Evolutionary conservation across 2,329 filamentous ascomycete genomes (phyloP).

Genomic region (Cladobotryum mycophilum): DNA sequence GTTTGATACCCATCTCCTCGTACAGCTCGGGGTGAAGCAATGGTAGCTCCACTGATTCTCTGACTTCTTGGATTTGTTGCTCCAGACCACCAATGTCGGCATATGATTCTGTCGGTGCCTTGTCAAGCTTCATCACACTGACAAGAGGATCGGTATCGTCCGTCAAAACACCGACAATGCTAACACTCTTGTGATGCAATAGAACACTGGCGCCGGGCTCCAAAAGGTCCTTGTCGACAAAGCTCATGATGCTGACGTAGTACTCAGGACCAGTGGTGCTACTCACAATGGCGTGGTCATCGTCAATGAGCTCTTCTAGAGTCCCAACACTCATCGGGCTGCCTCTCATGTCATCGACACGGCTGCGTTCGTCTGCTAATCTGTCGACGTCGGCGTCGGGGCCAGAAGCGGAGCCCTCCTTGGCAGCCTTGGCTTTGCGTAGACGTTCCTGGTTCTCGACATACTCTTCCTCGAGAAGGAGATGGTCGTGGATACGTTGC

Average conservation of each 20-base stretch:
- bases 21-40: constrained; percentile 94
- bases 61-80: constrained; percentile 91
- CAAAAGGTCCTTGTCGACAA: constrained; percentile 96
- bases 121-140: constrained; percentile 98
- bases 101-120: constrained; percentile 96
- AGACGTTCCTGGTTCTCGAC: constrained; percentile 98
- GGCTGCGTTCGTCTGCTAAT: constrained; percentile 87
- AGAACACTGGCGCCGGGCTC: constrained; percentile 94
- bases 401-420: constrained; percentile 62
- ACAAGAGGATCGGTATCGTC: constrained; percentile 94
- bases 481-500: constrained; percentile 97
- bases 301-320: constrained; percentile 96
- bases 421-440: constrained; percentile 81
- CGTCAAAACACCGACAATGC: constrained; percentile 92
- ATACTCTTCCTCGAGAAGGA: constrained; percentile 95
- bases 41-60: constrained; percentile 93
- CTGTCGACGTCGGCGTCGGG: constrained; percentile 70
- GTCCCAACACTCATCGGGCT: constrained; percentile 98
- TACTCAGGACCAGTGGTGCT: constrained; percentile 97
- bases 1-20: constrained; percentile 99
- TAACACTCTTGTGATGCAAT: constrained; percentile 95
- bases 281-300: constrained; percentile 97
- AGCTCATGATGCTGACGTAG: constrained; percentile 99
- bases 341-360: constrained; percentile 96
- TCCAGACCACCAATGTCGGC: constrained; percentile 97